Evolutionary conservation across 176 grass and related monocot genomes (phyloP).

Genomic region (Themeda triandra): DNA sequence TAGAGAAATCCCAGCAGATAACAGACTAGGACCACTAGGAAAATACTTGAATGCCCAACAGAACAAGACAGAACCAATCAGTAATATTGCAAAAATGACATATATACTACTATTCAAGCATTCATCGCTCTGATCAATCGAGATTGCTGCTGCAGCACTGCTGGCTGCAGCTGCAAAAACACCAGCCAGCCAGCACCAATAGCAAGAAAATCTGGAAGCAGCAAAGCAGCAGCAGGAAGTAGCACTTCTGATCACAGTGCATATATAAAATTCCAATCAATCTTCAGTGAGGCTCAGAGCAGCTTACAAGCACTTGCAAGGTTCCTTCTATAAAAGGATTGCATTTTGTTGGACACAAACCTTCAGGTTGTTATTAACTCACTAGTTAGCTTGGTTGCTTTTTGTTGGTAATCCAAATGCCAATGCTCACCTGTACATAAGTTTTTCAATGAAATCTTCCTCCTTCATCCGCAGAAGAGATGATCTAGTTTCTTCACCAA

Average conservation of each 20-base stretch:
- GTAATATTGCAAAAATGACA: not conserved
- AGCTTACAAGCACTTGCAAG: not conserved
- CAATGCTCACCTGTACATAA: slow-evolving; percentile 80
- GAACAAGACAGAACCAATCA: slow-evolving; percentile 4
- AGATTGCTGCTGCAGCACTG: not conserved
- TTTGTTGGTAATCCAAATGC: slow-evolving; percentile 5
- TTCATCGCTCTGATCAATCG: not conserved
- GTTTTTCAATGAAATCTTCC: slow-evolving; percentile 95
- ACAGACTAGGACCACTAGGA: not conserved
- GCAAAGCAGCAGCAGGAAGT: not conserved
- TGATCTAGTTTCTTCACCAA: slow-evolving; percentile 83
- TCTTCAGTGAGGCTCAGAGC: slow-evolving; percentile 1
- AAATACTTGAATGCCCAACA: not conserved
- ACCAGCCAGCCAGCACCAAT: not conserved
- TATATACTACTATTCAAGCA: not conserved
- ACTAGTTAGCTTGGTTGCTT: not conserved
- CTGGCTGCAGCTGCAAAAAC: not conserved
- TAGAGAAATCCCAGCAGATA: slow-evolving; percentile 4
- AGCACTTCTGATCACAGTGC: not conserved
- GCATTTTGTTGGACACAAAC: slow-evolving; percentile 13
- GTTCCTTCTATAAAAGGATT: slow-evolving; percentile 16
- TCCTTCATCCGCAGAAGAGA: slow-evolving; percentile 94
- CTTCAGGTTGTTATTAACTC: slow-evolving; percentile 18
- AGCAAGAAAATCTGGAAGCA: not conserved
- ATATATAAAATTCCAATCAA: not conserved